Conservation (phyloP, 106 monocot species). For the Dendrobium officinale region DNA sequence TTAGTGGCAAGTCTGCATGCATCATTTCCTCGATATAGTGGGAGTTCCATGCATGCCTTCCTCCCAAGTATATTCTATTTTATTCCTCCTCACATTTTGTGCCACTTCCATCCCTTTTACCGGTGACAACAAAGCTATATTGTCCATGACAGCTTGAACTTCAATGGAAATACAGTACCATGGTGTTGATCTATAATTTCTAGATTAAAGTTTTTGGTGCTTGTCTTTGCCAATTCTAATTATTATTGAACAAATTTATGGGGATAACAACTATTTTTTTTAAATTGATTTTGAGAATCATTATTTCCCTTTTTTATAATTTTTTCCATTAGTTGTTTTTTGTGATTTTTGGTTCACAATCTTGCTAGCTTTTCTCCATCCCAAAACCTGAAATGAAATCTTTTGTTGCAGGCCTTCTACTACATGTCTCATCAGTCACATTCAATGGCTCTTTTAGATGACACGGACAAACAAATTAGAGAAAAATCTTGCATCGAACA, state of each 20-base stretch:
- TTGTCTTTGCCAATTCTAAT: background rate
- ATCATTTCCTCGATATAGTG: background rate
- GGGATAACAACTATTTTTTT: background rate
- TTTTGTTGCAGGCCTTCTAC: conserved; percentile 74
- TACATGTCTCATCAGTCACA: conserved; percentile 92
- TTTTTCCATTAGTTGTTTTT: background rate
- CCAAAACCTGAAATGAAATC: background rate
- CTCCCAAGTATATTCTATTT: background rate
- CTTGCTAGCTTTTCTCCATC: background rate
- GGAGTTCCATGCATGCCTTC: background rate
- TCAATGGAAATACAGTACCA: background rate
- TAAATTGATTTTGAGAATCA: background rate
- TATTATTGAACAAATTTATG: background rate
- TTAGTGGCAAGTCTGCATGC: background rate
- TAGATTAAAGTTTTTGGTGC: background rate
- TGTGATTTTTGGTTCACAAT: background rate
- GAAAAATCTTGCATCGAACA: conserved; percentile 81
- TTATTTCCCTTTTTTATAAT: background rate
- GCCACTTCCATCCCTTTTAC: background rate
- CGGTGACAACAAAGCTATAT: background rate
- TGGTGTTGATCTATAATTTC: background rate
- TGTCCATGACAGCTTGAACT: background rate
- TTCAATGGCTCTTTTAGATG: conserved; percentile 79
- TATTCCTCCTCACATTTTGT: background rate
- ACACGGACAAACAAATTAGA: conserved; percentile 87